Conservation (phyloP, 116 monocot genomes). For the Thalassia testudinum region DNA sequence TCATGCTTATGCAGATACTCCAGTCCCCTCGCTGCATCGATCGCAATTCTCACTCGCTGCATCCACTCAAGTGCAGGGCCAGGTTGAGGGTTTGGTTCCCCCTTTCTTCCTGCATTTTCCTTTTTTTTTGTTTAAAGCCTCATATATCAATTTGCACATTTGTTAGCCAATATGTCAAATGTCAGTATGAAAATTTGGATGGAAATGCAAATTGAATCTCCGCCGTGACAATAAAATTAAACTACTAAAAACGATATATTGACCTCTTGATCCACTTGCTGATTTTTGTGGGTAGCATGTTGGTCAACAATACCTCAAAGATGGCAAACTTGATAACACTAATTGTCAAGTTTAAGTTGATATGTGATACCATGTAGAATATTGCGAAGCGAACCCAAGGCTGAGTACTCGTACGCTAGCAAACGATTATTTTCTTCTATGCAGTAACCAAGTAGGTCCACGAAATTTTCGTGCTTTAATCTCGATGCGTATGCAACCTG, state of each 20-base stretch:
- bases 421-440: constrained; percentile 30
- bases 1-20: constrained; percentile 86
- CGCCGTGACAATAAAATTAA: no score
- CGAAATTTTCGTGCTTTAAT: constrained; percentile 49
- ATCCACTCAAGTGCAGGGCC: constrained; percentile 76
- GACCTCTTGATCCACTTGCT: no score
- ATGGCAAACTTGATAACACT: no score
- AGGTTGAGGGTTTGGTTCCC: constrained; percentile 74
- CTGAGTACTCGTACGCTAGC: constrained; percentile 53
- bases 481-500: constrained; percentile 50
- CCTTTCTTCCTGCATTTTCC: constrained; percentile 58
- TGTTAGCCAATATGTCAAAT: background rate
- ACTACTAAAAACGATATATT: no score
- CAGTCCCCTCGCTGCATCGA: constrained; percentile 82
- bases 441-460: constrained; percentile 51
- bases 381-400: constrained; percentile 57
- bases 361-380: constrained; percentile 36
- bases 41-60: constrained; percentile 67
- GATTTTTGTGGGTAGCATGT: no score
- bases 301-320: no score
- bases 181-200: background rate
- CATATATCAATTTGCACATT: background rate
- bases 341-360: background rate
- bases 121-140: background rate
- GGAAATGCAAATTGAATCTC: no score